phyloP scores from a whole-genome alignment of 352 stramenopile genomes.

The Phytophthora ohioensis region DNA sequence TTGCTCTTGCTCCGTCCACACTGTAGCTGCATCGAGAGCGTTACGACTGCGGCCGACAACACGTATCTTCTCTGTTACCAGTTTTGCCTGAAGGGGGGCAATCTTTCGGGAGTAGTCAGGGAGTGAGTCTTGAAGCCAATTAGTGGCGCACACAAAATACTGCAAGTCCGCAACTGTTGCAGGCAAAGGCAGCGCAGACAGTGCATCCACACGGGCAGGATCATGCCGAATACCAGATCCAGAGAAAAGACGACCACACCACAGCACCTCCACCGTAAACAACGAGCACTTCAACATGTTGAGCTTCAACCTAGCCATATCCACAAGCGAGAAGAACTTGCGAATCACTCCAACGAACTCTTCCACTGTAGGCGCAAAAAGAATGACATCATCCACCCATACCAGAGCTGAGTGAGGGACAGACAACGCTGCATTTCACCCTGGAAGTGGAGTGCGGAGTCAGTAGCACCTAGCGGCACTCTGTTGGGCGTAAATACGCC shows the following conservation, averaged over 20 bases:
- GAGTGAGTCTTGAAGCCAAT: not conserved
- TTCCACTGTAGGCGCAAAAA: constrained; percentile 11
- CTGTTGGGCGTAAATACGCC: not conserved
- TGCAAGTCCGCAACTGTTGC: not conserved
- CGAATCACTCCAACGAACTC: constrained; percentile 9
- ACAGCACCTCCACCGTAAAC: constrained; percentile 23
- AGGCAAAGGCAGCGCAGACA: not conserved
- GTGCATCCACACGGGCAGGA: constrained; percentile 2
- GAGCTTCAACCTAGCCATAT: constrained; percentile 19
- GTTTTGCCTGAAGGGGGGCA: not conserved
- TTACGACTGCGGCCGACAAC: not conserved
- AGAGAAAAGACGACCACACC: constrained; percentile 29
- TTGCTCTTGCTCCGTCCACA: not conserved
- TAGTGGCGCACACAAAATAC: constrained; percentile 1
- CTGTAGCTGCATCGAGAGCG: not conserved
- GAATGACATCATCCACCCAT: constrained; percentile 37
- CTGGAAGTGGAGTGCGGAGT: not conserved
- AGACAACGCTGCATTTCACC: not conserved
- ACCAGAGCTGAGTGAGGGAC: constrained; percentile 25
- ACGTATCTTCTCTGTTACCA: not conserved
- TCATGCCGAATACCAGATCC: constrained; percentile 20
- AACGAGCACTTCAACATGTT: constrained; percentile 27
- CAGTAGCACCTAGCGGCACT: constrained; percentile 7
- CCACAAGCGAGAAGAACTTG: constrained; percentile 26
- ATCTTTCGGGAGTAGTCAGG: not conserved